phyloP scores from a whole-genome alignment of 129 eudicot genomes.

The Chrysanthemum makinoi region DNA sequence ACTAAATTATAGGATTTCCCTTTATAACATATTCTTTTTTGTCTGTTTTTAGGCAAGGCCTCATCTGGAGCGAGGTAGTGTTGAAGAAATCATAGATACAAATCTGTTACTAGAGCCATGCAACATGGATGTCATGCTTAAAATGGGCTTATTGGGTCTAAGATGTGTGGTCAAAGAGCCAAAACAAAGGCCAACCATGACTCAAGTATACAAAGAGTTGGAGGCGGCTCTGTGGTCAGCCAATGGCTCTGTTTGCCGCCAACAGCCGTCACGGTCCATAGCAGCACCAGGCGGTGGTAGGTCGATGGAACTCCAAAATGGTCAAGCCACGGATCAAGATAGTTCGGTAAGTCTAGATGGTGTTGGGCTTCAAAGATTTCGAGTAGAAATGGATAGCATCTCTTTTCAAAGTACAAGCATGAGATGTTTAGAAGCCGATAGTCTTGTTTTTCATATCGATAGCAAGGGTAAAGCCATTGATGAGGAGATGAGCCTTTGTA shows the following conservation, averaged over 20 bases:
- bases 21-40: background rate
- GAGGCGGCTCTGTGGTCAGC: slow-evolving; percentile 53
- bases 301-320: slow-evolving; percentile 14
- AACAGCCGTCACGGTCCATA: slow-evolving; percentile 6
- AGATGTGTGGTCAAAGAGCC: slow-evolving; percentile 71
- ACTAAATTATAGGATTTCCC: background rate
- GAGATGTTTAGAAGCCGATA: slow-evolving; percentile 58
- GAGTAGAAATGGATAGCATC: slow-evolving; percentile 52
- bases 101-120: slow-evolving; percentile 65
- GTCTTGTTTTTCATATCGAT: slow-evolving; percentile 40
- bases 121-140: slow-evolving; percentile 66
- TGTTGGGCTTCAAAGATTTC: slow-evolving; percentile 64
- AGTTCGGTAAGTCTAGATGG: slow-evolving; percentile 49
- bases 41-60: slow-evolving; percentile 50
- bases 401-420: slow-evolving; percentile 50
- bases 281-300: background rate
- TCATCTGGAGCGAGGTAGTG: slow-evolving; percentile 49
- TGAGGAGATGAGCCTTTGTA: slow-evolving; percentile 36
- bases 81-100: slow-evolving; percentile 67
- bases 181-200: slow-evolving; percentile 81
- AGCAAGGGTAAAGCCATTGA: slow-evolving; percentile 16
- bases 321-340: slow-evolving; percentile 31
- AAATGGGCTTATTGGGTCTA: slow-evolving; percentile 75
- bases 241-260: slow-evolving; percentile 22
- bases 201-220: slow-evolving; percentile 62